Conservation (phyloP, 768 basidiomycete species). For the Crepidotus variabilis region DNA sequence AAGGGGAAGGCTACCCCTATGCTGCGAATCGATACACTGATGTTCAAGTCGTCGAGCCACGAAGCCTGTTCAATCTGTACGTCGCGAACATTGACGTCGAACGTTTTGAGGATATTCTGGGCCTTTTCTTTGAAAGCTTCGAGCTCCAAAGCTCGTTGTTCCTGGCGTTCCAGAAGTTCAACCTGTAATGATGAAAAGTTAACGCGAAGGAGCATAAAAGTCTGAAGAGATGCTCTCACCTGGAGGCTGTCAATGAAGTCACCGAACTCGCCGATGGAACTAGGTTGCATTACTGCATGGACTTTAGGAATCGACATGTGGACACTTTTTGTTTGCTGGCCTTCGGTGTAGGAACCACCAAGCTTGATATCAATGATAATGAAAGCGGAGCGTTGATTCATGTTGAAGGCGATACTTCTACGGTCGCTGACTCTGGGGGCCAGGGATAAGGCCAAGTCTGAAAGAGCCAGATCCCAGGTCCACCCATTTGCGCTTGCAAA, state of each 20-base stretch:
- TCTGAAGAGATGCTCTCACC: conserved; percentile 32
- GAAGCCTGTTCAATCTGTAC: conserved; percentile 31
- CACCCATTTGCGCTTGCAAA: conserved; percentile 42
- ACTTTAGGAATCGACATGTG: conserved; percentile 66
- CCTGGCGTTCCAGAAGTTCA: conserved; percentile 70
- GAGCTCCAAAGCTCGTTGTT: conserved; percentile 74
- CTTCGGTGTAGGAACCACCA: conserved; percentile 26
- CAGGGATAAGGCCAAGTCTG: conserved; percentile 80
- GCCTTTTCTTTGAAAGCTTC: conserved; percentile 83
- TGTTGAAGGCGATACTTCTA: conserved; percentile 42
- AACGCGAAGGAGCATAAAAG: background rate
- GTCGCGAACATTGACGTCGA: conserved; percentile 60
- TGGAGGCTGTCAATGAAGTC: conserved; percentile 87
- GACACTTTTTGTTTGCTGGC: conserved; percentile 30
- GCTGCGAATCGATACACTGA: conserved; percentile 54
- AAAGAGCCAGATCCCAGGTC: conserved; percentile 66
- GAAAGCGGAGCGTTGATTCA: conserved; percentile 73
- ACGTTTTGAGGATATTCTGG: conserved; percentile 64
- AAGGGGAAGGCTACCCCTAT: conserved; percentile 93
- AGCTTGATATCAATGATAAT: conserved; percentile 74
- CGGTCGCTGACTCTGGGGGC: conserved; percentile 49
- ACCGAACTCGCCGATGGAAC: conserved; percentile 85
- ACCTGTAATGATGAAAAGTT: conserved; percentile 35
- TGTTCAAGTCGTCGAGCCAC: conserved; percentile 54
- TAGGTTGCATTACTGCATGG: conserved; percentile 93